Evolutionary conservation across 805 yeast genomes (phyloP), one percentile per base, ranked within the genome.

Genomic region (Myxozyma neotropica): DNA sequence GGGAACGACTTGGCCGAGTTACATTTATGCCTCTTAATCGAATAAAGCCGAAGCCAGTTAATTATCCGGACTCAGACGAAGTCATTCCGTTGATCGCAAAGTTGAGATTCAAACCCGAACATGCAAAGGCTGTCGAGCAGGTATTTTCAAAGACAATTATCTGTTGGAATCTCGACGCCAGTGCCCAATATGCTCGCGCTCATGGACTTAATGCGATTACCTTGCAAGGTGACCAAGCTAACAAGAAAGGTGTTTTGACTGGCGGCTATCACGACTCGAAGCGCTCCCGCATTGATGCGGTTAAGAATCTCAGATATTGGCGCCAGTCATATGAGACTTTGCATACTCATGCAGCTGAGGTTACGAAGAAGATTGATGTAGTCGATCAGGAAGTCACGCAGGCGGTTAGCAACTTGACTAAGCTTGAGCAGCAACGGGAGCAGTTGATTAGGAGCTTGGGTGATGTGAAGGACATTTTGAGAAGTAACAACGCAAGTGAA

Each of bases 11-110:
- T 4, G 98, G 98, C 1, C 80, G 97, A 68, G 92, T 88, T 0
- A 90, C 98, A 0, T 91, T 94, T 68, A 85, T 94, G 77, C 98
- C 99, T 0, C 75, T 94, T 63, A 89, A 91, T 70, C 78, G 95
- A 67, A 69, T 94, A 15, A 65, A 71, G 0, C 77, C 80, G 23
- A 69, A 72, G 33, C 70, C 72, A 8, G 72, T 78, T 15, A 67
- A 69, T 2, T 88, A 84, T 67, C 96, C 97, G 0, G 82, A 81
- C 10, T 77, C 81, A 17, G 83, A 78, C 54, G 86, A 84, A 46
- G 86, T 83, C 55, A 86, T 92, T 31, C 96, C 97, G 0, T 77
- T 94, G 60, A 81, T 90, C 43, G 83, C 84, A 65, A 89, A 90
- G 70, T 78, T 93, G 50, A 85, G 85, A 46, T 86, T 73, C 68